Base-by-base conservation (phyloP, 345 rosid genomes). In the Gossypium rotundifolium region DNA sequence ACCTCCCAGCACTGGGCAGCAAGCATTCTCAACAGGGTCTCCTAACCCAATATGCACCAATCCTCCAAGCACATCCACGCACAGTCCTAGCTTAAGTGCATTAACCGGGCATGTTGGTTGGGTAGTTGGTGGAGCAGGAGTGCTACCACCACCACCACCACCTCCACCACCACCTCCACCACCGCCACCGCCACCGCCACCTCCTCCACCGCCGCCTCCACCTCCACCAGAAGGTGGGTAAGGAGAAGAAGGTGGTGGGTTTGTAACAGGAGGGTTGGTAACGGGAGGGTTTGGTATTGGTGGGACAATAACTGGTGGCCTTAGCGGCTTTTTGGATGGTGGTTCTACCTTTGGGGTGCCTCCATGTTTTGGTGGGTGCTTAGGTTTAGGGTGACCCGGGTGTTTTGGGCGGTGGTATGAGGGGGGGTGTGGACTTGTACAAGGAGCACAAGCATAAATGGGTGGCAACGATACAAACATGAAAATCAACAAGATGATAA, bases 1-100 rank as follows among this genome's bases (percentile, higher is more conserved):
- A 51, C 97, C 97, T 75, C 68, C 18, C 48, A 91, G 75, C 73
- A 91, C 83, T 45, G 97, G 94, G 78, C 97, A 91, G 71, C 97
- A 91, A 44, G 79, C 75, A 66, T 88, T 91, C 74, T 84, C 91
- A 60, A 85, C 94, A 5, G 92, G 91, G 68, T 88, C 81, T 27
- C 92, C 97, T 29, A 88, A 64, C 27, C 97, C 94, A 77, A 91
- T 78, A 70, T 89, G 97, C 73, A 88, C 86, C 65, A 89, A 76
- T 75, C 97, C 97, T 63, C 87, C 93, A 20, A 87, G 79, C 76
- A 83, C 87, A 70, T 87, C 88, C 14, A 91, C 87, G 80, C 97
- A 91, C 3, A 87, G 84, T 44, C 93, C 94, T 3, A 91, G 83
- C 78, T 91, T 91, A 17, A 89, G 55, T 11, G 91, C 87, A 71